Conservation (phyloP, 2,329 filamentous ascomycete species). For the Hypoxylon sp. region DNA sequence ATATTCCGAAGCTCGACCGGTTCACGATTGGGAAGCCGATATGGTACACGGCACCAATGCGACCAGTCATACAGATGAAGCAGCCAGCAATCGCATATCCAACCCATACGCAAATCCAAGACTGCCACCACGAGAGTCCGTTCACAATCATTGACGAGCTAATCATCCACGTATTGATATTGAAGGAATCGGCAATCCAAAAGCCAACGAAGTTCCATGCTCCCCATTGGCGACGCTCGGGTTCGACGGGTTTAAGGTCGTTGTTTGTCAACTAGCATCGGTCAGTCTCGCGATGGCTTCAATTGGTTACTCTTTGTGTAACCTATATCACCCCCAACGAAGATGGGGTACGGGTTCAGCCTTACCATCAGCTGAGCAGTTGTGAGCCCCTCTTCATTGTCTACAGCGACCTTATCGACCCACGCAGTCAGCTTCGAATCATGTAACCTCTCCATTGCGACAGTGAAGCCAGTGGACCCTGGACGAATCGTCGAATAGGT, state of each 20-base stretch:
- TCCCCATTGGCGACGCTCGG: conserved; percentile 84
- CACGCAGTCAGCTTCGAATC: conserved; percentile 60
- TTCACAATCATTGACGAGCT: conserved; percentile 83
- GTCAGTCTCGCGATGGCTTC: conserved; percentile 34
- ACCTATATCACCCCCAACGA: not conserved
- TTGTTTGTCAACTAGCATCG: conserved; percentile 78
- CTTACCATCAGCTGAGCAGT: conserved; percentile 82
- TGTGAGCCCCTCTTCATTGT: conserved; percentile 82
- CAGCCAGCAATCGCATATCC: conserved; percentile 83
- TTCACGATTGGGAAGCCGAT: conserved; percentile 88
- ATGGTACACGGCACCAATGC: conserved; percentile 89
- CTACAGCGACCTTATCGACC: conserved; percentile 76
- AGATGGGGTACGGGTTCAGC: conserved; percentile 22
- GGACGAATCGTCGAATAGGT: conserved; percentile 5
- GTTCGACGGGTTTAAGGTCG: conserved; percentile 86
- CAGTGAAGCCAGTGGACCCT: conserved; percentile 8
- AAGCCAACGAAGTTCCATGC: conserved; percentile 91
- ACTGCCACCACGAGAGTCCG: conserved; percentile 92
- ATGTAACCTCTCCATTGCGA: conserved; percentile 54
- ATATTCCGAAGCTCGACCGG: conserved; percentile 87
- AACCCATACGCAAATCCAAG: conserved; percentile 89
- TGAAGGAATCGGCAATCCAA: conserved; percentile 88
- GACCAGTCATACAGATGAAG: conserved; percentile 84
- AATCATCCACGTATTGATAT: conserved; percentile 97
- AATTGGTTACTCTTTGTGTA: conserved; percentile 7